Percentiles rank a stretch among this genome's conserved stretches.
These are phyloP conservation scores for Lophium mytilinum DNA, from an alignment of 495 filamentous ascomycete species.

Conservation along the genomic window DNA sequence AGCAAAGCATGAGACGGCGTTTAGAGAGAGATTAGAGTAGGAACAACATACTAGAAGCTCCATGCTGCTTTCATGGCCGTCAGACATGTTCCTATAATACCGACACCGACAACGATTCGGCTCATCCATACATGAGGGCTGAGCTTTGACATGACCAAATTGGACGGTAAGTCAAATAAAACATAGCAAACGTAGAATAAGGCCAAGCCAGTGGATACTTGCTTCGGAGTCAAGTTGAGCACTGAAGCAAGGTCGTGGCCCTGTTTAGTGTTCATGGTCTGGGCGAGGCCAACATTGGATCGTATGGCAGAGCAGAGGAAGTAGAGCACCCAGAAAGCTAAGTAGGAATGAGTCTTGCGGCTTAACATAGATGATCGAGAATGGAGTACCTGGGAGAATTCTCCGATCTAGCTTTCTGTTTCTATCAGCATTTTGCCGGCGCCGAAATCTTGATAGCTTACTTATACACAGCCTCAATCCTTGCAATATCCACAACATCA, in stretches of 20 bases:
- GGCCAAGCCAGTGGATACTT: slow-evolving; percentile 75
- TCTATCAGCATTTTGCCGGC: not conserved
- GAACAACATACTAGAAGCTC: slow-evolving; percentile 65
- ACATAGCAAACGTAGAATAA: slow-evolving; percentile 91
- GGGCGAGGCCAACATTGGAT: slow-evolving; percentile 81
- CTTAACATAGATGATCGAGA: not conserved
- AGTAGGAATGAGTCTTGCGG: slow-evolving; percentile 1
- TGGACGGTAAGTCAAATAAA: slow-evolving; percentile 80
- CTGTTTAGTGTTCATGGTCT: slow-evolving; percentile 71
- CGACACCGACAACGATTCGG: slow-evolving; percentile 80
- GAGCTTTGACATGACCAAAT: slow-evolving; percentile 77
- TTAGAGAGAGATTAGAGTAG: not conserved
- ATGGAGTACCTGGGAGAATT: slow-evolving; percentile 61
- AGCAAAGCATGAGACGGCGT: not conserved
- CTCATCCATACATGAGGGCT: slow-evolving; percentile 90
- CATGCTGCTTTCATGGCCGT: slow-evolving; percentile 70
- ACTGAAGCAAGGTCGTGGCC: slow-evolving; percentile 62
- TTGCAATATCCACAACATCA: slow-evolving; percentile 43
- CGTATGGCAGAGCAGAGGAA: slow-evolving; percentile 87
- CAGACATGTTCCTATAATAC: slow-evolving; percentile 74
- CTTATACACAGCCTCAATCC: slow-evolving; percentile 57
- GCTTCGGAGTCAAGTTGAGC: slow-evolving; percentile 57
- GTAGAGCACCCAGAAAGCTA: slow-evolving; percentile 87
- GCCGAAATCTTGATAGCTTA: slow-evolving; percentile 26
- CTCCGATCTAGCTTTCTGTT: slow-evolving; percentile 67